Evolutionary conservation across 495 filamentous ascomycete genomes (phyloP).

Genomic region (Neurospora sp.): DNA sequence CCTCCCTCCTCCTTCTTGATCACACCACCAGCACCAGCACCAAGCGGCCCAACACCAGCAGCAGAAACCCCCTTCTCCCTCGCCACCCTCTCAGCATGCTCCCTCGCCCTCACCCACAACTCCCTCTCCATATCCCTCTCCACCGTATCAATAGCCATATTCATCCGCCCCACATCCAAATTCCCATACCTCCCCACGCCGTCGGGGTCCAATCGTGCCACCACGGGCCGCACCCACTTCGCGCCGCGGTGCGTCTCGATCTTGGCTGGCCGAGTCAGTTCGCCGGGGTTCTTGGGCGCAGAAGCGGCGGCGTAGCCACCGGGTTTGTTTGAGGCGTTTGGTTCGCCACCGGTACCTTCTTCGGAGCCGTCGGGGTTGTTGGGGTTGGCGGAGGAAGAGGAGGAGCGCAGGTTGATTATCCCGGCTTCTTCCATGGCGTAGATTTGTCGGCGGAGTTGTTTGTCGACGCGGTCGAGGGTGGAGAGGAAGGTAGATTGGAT

Average conservation of each 20-base stretch:
- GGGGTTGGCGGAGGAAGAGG: background rate
- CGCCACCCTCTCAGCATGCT: slow-evolving; percentile 15
- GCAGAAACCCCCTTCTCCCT: background rate
- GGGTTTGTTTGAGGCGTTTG: background rate
- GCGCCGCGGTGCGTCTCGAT: background rate
- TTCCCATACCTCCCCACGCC: slow-evolving; percentile 47
- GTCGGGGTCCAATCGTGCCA: slow-evolving; percentile 29
- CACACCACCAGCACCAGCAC: background rate
- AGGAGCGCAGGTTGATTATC: slow-evolving; percentile 46
- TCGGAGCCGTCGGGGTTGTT: background rate
- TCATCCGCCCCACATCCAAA: slow-evolving; percentile 76
- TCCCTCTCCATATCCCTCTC: slow-evolving; percentile 71
- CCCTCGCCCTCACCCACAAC: slow-evolving; percentile 54
- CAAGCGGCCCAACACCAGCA: background rate
- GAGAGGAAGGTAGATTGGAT: slow-evolving; percentile 54
- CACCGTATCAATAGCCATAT: slow-evolving; percentile 67
- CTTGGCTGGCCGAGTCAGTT: background rate
- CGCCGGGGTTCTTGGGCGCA: background rate
- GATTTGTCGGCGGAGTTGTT: slow-evolving; percentile 65
- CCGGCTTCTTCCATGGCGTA: slow-evolving; percentile 68
- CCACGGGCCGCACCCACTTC: background rate
- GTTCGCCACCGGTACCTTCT: background rate
- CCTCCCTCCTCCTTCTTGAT: background rate
- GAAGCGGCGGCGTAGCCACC: background rate
- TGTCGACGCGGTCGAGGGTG: slow-evolving; percentile 59